These are phyloP conservation scores for Coemansia guatemalensis DNA, from an alignment of 192 early-diverging fungal species.

Conservation along the genomic window DNA sequence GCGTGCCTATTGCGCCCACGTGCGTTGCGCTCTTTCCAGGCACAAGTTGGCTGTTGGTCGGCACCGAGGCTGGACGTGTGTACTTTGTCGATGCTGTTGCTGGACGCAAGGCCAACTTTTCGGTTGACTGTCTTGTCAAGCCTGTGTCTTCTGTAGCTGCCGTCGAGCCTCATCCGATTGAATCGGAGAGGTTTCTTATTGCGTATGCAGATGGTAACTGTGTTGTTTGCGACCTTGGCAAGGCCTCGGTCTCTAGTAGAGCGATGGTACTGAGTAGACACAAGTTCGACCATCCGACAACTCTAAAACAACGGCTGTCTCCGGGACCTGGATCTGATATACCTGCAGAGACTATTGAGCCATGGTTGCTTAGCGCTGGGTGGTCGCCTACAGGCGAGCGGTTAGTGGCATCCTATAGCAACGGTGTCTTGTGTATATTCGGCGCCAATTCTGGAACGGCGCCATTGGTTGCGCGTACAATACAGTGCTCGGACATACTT, in stretches of 20 bases:
- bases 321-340: not conserved
- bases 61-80: conserved; percentile 40
- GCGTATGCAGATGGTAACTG: conserved; percentile 35
- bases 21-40: conserved; percentile 27
- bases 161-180: conserved; percentile 33
- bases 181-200: conserved; percentile 42
- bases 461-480: conserved; percentile 23
- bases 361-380: conserved; percentile 20
- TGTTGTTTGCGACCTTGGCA: conserved; percentile 41
- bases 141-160: conserved; percentile 21
- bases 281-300: conserved; percentile 18
- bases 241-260: conserved; percentile 20
- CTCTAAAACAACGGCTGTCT: not conserved
- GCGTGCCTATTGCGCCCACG: conserved; percentile 33
- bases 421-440: conserved; percentile 41
- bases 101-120: conserved; percentile 46
- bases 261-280: conserved; percentile 28
- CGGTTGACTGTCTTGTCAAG: conserved; percentile 24
- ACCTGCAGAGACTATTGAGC: not conserved
- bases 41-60: conserved; percentile 44
- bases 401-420: conserved; percentile 27
- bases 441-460: not conserved
- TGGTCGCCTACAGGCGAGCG: conserved; percentile 42
- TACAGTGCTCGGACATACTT: conserved; percentile 10
- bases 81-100: conserved; percentile 46